These are phyloP conservation scores for Pythium coloratum DNA, from an alignment of 352 stramenopile genomes.

Conservation along the genomic window DNA sequence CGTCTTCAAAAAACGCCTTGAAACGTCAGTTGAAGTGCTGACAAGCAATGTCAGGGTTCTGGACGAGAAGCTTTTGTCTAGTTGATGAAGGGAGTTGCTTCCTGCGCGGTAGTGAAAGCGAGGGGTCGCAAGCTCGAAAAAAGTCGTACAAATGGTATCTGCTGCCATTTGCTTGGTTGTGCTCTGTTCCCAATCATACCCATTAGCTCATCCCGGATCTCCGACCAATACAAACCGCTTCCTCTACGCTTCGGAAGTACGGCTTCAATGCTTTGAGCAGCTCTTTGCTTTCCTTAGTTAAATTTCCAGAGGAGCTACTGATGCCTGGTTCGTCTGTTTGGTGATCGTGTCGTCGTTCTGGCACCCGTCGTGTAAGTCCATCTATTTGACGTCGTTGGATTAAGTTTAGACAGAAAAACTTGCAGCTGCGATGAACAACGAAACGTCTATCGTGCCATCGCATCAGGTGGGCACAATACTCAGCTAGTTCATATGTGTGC, in stretches of 20 bases:
- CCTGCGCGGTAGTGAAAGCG: neutral
- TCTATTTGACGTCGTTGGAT: slow-evolving; percentile 11
- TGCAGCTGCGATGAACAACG: slow-evolving; percentile 9
- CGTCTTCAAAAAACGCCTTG: neutral
- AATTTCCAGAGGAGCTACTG: too few relatives aligned
- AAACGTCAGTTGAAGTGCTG: slow-evolving; percentile 27
- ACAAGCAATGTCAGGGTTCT: slow-evolving; percentile 26
- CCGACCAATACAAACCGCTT: slow-evolving; percentile 25
- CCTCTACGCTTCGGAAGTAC: slow-evolving; percentile 23
- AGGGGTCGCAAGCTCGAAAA: slow-evolving; percentile 17
- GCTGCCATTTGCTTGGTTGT: slow-evolving; percentile 20
- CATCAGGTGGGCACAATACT: slow-evolving; percentile 8
- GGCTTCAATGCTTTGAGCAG: neutral
- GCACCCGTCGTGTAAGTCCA: neutral
- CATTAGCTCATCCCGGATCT: slow-evolving; percentile 24
- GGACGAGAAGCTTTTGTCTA: too few relatives aligned
- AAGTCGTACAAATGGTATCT: slow-evolving; percentile 30
- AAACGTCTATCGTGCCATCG: slow-evolving; percentile 7
- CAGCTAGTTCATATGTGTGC: neutral
- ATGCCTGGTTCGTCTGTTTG: too few relatives aligned
- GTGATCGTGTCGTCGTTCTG: too few relatives aligned
- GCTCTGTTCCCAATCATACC: slow-evolving; percentile 19
- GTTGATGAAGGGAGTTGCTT: too few relatives aligned
- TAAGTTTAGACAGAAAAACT: slow-evolving; percentile 18
- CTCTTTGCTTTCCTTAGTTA: too few relatives aligned